Base-by-base conservation (phyloP, 2,329 filamentous ascomycete species). In the Diaporthe destruens region DNA sequence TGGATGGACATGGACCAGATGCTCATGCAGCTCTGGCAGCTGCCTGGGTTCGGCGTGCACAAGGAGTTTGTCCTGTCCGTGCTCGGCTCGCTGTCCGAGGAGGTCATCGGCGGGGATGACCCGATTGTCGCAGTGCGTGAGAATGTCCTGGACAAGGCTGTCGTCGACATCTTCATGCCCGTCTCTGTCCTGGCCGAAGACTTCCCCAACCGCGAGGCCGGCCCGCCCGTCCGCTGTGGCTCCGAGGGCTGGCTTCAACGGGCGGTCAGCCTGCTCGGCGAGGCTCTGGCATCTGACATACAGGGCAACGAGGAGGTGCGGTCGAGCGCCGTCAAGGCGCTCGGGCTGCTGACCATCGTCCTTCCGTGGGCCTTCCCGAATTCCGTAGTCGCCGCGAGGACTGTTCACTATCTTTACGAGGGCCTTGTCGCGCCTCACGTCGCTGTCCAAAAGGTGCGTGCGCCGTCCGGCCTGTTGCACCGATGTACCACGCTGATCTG, bases 1-100 rank as follows among this genome's bases (percentile, higher is more conserved):
- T 99, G 97, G 96, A 91, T 93, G 85, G 91, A 97, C 79, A 98
- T 99, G 96, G 97, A 99, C 81, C 85, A 91, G 75, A 87, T 93
- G 79, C 87, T 99, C 71, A 89, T 95, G 56, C 89, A 91, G 78
- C 87, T 98, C 25, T 99, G 96, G 96, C 92, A 95, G 80, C 81
- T 87, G 20, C 86, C 87, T 23, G 88, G 90, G 75, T 88, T 88
- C 34, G 83, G 87, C 42, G 88, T 88, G 9, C 89, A 92, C 80
- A 96, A 97, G 82, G 93, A 96, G 80, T 89, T 98, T 71, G 95
- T 98, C 42, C 87, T 99, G 44, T 93, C 92, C 73, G 90, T 98
- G 56, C 87, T 99, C 66, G 96, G 98, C 84, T 95, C 93, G 23
- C 87, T 99, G 44, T 97, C 96, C 3, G 96, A 98, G 77, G 96